These are phyloP conservation scores for Colletotrichum tropicale DNA, from an alignment of 2,329 filamentous ascomycete species.

Conservation along the genomic window DNA sequence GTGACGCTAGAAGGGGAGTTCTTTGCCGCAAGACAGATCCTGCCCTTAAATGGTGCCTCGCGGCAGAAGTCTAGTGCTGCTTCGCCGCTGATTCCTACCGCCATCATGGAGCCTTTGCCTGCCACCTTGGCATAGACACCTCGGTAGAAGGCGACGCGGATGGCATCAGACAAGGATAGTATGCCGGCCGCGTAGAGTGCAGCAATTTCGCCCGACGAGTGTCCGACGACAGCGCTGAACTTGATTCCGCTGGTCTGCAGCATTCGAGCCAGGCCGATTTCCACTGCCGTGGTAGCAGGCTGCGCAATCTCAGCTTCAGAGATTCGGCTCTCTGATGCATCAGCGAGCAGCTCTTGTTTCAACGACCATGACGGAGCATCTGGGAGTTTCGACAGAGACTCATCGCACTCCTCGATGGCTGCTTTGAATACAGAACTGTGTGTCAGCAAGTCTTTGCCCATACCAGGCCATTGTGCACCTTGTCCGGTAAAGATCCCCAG, in stretches of 20 bases:
- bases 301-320: conserved; percentile 29
- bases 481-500: conserved; percentile 28
- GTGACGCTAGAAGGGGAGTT: conserved; percentile 60
- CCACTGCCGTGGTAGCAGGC: conserved; percentile 36
- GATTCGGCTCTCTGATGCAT: conserved; percentile 5
- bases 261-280: conserved; percentile 44
- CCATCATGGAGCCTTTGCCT: conserved; percentile 56
- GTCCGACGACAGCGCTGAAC: conserved; percentile 41
- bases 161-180: conserved; percentile 37
- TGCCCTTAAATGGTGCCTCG: conserved; percentile 14
- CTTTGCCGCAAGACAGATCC: conserved; percentile 40
- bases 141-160: conserved; percentile 42
- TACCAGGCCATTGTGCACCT: conserved; percentile 26
- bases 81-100: conserved; percentile 51
- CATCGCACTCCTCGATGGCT: not conserved
- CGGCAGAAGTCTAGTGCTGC: conserved; percentile 35
- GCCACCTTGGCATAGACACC: conserved; percentile 29
- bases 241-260: conserved; percentile 33
- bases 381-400: conserved; percentile 18
- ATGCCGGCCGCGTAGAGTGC: conserved; percentile 45
- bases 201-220: conserved; percentile 49
- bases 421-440: conserved; percentile 38
- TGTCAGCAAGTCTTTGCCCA: conserved; percentile 33
- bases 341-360: conserved; percentile 24
- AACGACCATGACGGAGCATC: conserved; percentile 22